These are phyloP conservation scores for Penicillium brevicompactum DNA, from an alignment of 2,329 filamentous ascomycete genomes.

Conservation along the genomic window DNA sequence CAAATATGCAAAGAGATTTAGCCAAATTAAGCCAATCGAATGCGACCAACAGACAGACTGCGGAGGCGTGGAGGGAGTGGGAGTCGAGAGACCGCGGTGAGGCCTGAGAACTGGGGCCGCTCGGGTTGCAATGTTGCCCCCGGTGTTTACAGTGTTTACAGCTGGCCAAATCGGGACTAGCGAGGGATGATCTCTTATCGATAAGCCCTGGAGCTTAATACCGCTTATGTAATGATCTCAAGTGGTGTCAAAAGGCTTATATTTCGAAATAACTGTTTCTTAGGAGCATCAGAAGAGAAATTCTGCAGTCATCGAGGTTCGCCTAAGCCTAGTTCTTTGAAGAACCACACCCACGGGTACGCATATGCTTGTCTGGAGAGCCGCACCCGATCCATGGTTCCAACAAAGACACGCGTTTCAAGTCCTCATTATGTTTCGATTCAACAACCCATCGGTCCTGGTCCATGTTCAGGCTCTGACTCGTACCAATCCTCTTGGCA, in stretches of 20 bases:
- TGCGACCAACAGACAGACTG: constrained; percentile 1
- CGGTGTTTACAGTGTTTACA: constrained; percentile 28
- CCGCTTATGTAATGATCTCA: constrained; percentile 13
- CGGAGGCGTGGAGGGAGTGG: constrained; percentile 11
- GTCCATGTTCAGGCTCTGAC: too few species aligned
- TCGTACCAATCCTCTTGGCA: too few species aligned
- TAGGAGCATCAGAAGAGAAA: neutral
- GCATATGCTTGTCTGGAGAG: neutral
- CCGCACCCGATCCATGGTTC: constrained; percentile 10
- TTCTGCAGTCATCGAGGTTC: neutral
- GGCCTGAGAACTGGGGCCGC: constrained; percentile 39
- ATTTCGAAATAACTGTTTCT: neutral
- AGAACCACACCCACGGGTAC: neutral
- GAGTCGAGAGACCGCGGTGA: constrained; percentile 30
- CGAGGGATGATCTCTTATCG: constrained; percentile 35
- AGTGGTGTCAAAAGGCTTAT: neutral
- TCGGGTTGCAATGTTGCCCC: constrained; percentile 14
- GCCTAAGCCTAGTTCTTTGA: neutral
- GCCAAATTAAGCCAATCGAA: neutral
- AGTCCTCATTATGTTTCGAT: neutral
- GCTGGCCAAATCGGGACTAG: constrained; percentile 38
- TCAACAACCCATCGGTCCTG: neutral
- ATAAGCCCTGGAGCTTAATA: constrained; percentile 41
- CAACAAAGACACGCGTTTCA: neutral
- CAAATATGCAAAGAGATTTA: neutral